A percentile compares a stretch with the other conserved stretches of the same genome.
Evolutionary conservation across 2,329 filamentous ascomycete genomes (phyloP).

Genomic region (Bipolaris oryzae): DNA sequence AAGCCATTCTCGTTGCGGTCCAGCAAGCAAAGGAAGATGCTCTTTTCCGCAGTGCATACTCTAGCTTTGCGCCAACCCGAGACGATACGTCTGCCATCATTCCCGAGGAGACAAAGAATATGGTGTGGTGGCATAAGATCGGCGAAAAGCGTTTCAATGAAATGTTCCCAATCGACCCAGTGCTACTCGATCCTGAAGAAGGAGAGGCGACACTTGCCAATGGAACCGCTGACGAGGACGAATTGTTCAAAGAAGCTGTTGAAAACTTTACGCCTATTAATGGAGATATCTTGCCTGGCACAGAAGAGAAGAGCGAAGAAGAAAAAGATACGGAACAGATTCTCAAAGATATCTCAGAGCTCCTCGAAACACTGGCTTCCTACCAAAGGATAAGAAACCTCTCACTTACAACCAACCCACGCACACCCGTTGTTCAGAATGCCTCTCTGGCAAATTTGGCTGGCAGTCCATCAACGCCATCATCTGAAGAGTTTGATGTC

Average conservation of each 20-base stretch:
- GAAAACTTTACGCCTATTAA: conserved; percentile 46
- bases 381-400: conserved; percentile 80
- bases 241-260: conserved; percentile 46
- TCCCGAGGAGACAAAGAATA: conserved; percentile 69
- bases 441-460: conserved; percentile 61
- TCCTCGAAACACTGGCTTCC: conserved; percentile 77
- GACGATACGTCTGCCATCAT: conserved; percentile 75
- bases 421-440: conserved; percentile 71
- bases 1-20: conserved; percentile 46
- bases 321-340: conserved; percentile 72
- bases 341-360: conserved; percentile 73
- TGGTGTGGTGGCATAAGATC: conserved; percentile 76
- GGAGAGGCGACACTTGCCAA: conserved; percentile 45
- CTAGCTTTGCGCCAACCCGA: conserved; percentile 76
- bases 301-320: conserved; percentile 50
- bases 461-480: conserved; percentile 69
- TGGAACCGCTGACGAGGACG: conserved; percentile 46
- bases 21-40: conserved; percentile 72
- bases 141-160: conserved; percentile 70
- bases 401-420: conserved; percentile 67
- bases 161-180: conserved; percentile 63
- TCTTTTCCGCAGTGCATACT: conserved; percentile 77
- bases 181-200: conserved; percentile 46
- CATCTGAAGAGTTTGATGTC: conserved; percentile 61
- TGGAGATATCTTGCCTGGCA: conserved; percentile 26